Evolutionary conservation across 2,329 filamentous ascomycete species (phyloP).

Genomic region (Emergomyces africanus): DNA sequence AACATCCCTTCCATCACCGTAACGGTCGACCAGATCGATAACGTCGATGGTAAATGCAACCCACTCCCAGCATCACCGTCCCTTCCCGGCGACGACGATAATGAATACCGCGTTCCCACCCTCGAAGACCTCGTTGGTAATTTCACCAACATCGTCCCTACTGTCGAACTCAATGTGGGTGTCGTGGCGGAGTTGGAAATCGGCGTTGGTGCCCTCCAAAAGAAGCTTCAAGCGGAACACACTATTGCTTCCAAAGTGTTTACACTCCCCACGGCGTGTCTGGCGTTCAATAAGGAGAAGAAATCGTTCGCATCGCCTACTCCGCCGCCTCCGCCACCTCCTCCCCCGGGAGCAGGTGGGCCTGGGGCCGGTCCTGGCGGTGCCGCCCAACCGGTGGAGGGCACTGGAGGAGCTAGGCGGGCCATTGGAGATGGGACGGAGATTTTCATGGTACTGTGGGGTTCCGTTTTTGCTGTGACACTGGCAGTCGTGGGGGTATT

Average conservation of each 20-base stretch:
- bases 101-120: background rate
- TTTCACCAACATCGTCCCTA: conserved; percentile 11
- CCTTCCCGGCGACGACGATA: background rate
- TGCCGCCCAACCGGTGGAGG: background rate
- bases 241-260: conserved; percentile 7
- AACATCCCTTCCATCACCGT: conserved; percentile 13
- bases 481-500: background rate
- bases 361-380: background rate
- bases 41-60: conserved; percentile 13
- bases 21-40: conserved; percentile 11
- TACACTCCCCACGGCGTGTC: conserved; percentile 11
- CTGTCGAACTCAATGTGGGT: conserved; percentile 12
- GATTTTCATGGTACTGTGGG: background rate
- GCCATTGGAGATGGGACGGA: background rate
- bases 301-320: conserved; percentile 3
- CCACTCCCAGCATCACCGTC: background rate
- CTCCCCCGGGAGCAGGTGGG: background rate
- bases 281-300: conserved; percentile 11
- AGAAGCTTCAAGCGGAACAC: conserved; percentile 1
- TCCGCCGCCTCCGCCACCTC: background rate
- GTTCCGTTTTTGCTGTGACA: background rate
- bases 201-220: conserved; percentile 1
- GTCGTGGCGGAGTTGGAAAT: conserved; percentile 11
- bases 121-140: conserved; percentile 8
- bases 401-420: background rate